Evolutionary conservation across 306 rosid genomes (phyloP), one percentile per base, ranked within the genome.

Genomic region (Canavalia ensiformis): DNA sequence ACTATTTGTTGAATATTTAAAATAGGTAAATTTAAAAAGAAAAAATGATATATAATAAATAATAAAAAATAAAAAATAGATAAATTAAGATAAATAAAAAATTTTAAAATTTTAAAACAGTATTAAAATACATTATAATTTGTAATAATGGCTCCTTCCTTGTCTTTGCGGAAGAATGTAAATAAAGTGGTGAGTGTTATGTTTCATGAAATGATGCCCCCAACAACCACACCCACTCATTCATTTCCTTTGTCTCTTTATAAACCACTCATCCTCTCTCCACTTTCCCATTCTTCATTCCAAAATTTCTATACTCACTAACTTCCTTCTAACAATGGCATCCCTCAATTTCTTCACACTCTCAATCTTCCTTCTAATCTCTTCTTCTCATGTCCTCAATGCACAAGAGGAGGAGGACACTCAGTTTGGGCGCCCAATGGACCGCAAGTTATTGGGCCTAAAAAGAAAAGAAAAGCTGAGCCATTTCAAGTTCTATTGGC

Each of bases 401-500:
- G 63, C 18, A 9, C 58, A 45, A 3, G 66, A 69, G 0, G 68
- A 74, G 1, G 66, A 69, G 0, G 68, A 74, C 1, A 1, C 58
- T 0, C 73, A 49, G 1, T 91, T 88, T 25, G 88, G 31, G 2
- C 89, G 71, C 6, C 62, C 57, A 4, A 7, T 88, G 0, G 83
- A 91, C 86, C 84, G 81, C 0, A 79, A 87, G 7, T 1, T 76
- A 10, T 28, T 88, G 0, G 89, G 86, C 46, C 65, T 90, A 0
- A 83, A 75, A 56, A 85, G 70, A 2, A 67, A 79, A 25, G 88
- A 90, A 49, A 92, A 88, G 54, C 89, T 92, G 0, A 89, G 89
- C 68, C 95, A 89, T 63, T 73, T 94, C 29, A 87, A 47, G 13
- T 41, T 94, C 50, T 94, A 89, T 25, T 92, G 91, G 90, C 97